These are phyloP conservation scores for Fagopyrum esculentum DNA, from an alignment of 148 eudicot genomes.

Conservation along the genomic window DNA sequence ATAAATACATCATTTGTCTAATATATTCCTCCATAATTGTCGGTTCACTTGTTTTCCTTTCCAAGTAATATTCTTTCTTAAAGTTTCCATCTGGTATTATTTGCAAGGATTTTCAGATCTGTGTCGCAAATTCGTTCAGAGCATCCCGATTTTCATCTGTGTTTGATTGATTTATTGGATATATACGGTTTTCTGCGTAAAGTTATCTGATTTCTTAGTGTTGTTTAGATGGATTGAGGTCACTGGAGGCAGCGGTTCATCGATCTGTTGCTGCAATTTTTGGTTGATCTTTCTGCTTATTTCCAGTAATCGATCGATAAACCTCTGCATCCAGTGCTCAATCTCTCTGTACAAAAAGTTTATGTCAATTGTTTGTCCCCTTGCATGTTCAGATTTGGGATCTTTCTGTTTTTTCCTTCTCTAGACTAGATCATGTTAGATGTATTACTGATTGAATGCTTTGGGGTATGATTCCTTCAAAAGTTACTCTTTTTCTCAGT, in stretches of 20 bases:
- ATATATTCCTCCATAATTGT: neutral
- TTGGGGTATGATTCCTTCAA: neutral
- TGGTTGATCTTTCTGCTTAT: neutral
- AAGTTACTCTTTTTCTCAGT: neutral
- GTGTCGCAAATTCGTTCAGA: neutral
- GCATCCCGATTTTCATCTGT: neutral
- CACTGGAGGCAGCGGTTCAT: conserved; percentile 93
- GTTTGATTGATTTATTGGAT: neutral
- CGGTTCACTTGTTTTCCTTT: neutral
- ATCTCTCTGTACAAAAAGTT: neutral
- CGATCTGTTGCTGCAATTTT: conserved; percentile 54
- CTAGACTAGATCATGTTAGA: neutral
- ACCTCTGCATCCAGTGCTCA: conserved; percentile 90
- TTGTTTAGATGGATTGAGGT: conserved; percentile 14
- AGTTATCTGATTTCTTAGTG: neutral
- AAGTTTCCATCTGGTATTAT: neutral
- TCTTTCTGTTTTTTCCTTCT: neutral
- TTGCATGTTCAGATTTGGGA: neutral
- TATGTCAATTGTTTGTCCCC: neutral
- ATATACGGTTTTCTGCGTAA: neutral
- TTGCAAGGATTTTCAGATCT: conserved; percentile 9
- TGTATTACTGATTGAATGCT: too few species aligned
- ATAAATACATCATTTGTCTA: neutral
- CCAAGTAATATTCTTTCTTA: neutral
- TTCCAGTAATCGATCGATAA: conserved; percentile 69